Percentiles rank a stretch among this genome's conserved stretches.
Evolutionary conservation across 1,139 yeast genomes (phyloP).

Genomic region (Kurtzmaniella quercitrusa): DNA sequence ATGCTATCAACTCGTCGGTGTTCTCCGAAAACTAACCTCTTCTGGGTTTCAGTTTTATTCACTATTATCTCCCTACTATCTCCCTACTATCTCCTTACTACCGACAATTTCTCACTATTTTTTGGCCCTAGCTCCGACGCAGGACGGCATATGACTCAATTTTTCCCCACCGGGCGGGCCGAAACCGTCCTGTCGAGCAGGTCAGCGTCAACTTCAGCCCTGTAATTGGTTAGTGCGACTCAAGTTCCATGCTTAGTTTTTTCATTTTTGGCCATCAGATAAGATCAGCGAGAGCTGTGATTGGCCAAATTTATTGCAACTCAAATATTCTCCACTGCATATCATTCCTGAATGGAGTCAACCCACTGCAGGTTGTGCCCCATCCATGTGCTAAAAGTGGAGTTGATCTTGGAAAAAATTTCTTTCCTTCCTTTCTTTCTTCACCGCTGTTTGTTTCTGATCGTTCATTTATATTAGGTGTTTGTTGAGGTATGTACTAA

Average conservation of each 20-base stretch:
- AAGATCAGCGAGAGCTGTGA: neutral
- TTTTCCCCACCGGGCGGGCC: constrained; percentile 1
- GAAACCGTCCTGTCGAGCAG: neutral
- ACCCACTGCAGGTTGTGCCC: neutral
- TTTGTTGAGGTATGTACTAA: constrained; percentile 1
- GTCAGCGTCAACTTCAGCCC: neutral
- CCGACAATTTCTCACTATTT: neutral
- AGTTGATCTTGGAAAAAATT: neutral
- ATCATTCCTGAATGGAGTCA: neutral
- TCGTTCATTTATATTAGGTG: neutral
- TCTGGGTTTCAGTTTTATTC: neutral
- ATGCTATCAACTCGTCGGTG: too few species aligned
- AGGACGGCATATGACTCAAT: neutral
- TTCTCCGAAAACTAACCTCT: neutral
- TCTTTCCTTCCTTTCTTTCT: neutral
- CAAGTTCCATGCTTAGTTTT: neutral
- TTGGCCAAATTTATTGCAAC: neutral
- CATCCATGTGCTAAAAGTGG: neutral
- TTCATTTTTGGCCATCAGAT: neutral
- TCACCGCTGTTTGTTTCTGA: constrained; percentile 1
- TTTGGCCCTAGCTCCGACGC: neutral
- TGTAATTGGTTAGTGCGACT: neutral
- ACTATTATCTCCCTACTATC: neutral
- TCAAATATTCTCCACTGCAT: neutral
- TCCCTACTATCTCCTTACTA: too few species aligned